Conservation (phyloP, 1,139 yeast species). For the Hansenula anomala region DNA sequence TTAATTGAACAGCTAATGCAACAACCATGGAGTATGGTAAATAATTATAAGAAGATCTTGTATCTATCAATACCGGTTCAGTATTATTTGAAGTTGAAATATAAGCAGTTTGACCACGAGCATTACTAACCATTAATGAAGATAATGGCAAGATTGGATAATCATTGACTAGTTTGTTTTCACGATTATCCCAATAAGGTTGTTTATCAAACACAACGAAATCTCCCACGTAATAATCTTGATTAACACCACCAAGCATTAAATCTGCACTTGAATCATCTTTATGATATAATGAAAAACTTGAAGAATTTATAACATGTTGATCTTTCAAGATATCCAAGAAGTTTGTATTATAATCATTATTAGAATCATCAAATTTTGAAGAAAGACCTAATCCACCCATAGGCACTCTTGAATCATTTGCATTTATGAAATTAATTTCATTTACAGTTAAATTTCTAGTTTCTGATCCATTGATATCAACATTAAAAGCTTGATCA, state of each 20-base stretch:
- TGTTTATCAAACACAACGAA: constrained; percentile 45
- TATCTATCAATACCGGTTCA: constrained; percentile 59
- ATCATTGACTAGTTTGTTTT: constrained; percentile 24
- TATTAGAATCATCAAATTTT: constrained; percentile 9
- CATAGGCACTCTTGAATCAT: constrained; percentile 35
- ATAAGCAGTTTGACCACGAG: constrained; percentile 35
- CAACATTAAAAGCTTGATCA: not conserved
- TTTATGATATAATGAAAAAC: constrained; percentile 54
- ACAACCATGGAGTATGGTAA: constrained; percentile 59
- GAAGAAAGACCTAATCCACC: constrained; percentile 63
- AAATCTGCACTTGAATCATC: constrained; percentile 33
- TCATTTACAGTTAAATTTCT: constrained; percentile 5
- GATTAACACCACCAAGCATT: constrained; percentile 58
- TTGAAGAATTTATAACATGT: constrained; percentile 37
- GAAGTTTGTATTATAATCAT: constrained; percentile 29
- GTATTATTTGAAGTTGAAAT: constrained; percentile 30
- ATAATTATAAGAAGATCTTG: constrained; percentile 47
- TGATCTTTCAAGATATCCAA: constrained; percentile 31
- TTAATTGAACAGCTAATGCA: constrained; percentile 67
- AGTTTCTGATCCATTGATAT: too few species aligned
- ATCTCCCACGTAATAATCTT: constrained; percentile 39
- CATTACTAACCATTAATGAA: constrained; percentile 41
- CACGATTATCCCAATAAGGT: constrained; percentile 32
- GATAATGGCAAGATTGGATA: constrained; percentile 58
- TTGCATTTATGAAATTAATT: constrained; percentile 30